A percentile compares a stretch with the other conserved stretches of the same genome.
phyloP scores from a whole-genome alignment of 2,329 filamentous ascomycete genomes.

The Xylaria sp. region DNA sequence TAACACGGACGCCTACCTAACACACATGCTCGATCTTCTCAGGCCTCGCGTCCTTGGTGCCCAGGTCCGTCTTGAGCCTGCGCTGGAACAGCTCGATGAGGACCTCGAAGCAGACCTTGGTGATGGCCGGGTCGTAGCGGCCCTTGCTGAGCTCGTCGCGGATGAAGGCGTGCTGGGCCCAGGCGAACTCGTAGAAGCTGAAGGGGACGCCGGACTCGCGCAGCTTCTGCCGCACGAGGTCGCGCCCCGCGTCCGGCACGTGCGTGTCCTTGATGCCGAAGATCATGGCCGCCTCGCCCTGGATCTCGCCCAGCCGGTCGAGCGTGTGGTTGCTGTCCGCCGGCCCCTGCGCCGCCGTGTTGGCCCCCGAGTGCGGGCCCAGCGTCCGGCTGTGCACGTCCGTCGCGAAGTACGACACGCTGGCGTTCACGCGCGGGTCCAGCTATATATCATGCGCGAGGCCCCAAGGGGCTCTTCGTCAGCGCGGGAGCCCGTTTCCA shows the following conservation, averaged over 20 bases:
- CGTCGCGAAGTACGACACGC: slow-evolving; percentile 88
- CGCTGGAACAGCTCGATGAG: slow-evolving; percentile 83
- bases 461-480: no score
- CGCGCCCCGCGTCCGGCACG: slow-evolving; percentile 79
- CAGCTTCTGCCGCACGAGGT: slow-evolving; percentile 80
- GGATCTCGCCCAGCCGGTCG: slow-evolving; percentile 64
- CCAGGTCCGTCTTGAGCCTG: slow-evolving; percentile 77
- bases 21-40: slow-evolving; percentile 74
- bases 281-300: slow-evolving; percentile 83
- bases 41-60: slow-evolving; percentile 63
- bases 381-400: slow-evolving; percentile 83
- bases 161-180: slow-evolving; percentile 94
- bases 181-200: slow-evolving; percentile 87
- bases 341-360: slow-evolving; percentile 45
- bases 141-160: slow-evolving; percentile 91
- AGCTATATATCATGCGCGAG: no score
- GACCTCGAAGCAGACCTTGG: slow-evolving; percentile 89
- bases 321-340: slow-evolving; percentile 53
- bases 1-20: no score
- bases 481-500: no score
- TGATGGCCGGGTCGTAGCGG: slow-evolving; percentile 86
- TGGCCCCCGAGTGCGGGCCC: slow-evolving; percentile 59
- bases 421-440: slow-evolving; percentile 74
- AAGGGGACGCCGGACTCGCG: slow-evolving; percentile 75
- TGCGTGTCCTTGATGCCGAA: slow-evolving; percentile 92